Evolutionary conservation across 139 green algal genomes (phyloP).

Genomic region (Medakamo hakoo): DNA sequence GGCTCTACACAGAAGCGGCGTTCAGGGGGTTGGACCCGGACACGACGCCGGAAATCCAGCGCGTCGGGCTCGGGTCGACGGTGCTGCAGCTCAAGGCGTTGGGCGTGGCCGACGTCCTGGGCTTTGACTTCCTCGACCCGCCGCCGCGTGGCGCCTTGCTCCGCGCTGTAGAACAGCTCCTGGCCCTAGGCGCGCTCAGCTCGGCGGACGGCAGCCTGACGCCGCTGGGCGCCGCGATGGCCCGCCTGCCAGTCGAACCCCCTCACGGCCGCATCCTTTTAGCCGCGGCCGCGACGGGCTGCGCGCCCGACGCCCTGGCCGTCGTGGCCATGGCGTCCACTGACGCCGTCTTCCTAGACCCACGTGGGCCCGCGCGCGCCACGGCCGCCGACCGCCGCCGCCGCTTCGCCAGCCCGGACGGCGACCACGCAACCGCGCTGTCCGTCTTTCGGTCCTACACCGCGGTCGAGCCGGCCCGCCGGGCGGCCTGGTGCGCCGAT

Average conservation of each 20-base stretch:
- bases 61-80: conserved; percentile 51
- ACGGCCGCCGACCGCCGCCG: conserved; percentile 33
- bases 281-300: conserved; percentile 36
- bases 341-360: conserved; percentile 40
- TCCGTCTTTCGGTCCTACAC: conserved; percentile 37
- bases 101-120: conserved; percentile 75
- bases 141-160: conserved; percentile 72
- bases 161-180: conserved; percentile 54
- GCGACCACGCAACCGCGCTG: conserved; percentile 70
- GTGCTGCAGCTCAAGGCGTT: conserved; percentile 77
- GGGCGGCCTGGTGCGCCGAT: conserved; percentile 19
- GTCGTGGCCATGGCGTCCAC: conserved; percentile 64
- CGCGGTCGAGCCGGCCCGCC: conserved; percentile 6
- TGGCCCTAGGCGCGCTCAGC: conserved; percentile 63
- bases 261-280: conserved; percentile 36
- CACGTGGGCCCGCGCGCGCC: conserved; percentile 12
- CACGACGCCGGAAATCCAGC: conserved; percentile 71
- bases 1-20: conserved; percentile 76
- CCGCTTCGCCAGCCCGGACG: conserved; percentile 41
- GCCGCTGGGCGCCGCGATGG: conserved; percentile 22
- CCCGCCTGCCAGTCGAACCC: conserved; percentile 69
- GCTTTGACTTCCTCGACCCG: conserved; percentile 82
- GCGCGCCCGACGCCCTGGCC: conserved; percentile 41
- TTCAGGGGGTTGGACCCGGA: conserved; percentile 37
- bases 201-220: conserved; percentile 25